Percentiles rank a stretch among this genome's conserved stretches.
Evolutionary conservation across 768 basidiomycete species (phyloP).

Genomic region (Rhizopogon roseolus): DNA sequence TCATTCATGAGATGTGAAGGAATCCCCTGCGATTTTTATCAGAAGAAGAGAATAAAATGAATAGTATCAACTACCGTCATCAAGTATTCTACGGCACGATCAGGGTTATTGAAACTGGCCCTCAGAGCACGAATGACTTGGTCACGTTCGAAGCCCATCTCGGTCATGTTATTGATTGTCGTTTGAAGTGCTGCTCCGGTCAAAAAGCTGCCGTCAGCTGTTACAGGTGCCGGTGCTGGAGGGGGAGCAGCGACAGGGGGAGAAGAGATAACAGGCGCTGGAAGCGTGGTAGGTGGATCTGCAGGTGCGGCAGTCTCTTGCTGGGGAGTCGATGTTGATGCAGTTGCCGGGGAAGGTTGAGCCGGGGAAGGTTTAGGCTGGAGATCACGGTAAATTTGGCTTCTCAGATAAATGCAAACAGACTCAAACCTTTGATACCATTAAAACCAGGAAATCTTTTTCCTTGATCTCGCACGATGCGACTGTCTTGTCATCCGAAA

Average conservation of each 20-base stretch:
- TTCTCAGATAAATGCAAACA: neutral
- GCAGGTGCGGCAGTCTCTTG: constrained; percentile 24
- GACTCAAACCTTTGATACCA: constrained; percentile 85
- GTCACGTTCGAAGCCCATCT: constrained; percentile 92
- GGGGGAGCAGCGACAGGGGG: constrained; percentile 24
- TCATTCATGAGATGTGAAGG: constrained; percentile 64
- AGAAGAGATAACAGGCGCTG: constrained; percentile 27
- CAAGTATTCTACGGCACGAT: constrained; percentile 97
- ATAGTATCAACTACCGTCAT: constrained; percentile 62
- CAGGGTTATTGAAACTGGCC: constrained; percentile 96
- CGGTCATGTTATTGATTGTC: constrained; percentile 78
- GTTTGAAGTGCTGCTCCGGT: constrained; percentile 72
- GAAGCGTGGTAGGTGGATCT: constrained; percentile 27
- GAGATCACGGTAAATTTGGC: constrained; percentile 1
- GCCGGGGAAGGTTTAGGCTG: constrained; percentile 55
- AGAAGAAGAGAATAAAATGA: constrained; percentile 5
- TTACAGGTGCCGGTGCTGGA: constrained; percentile 25
- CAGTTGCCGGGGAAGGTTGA: constrained; percentile 25
- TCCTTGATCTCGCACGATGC: constrained; percentile 91
- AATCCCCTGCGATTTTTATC: constrained; percentile 56
- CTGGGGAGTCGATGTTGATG: constrained; percentile 28
- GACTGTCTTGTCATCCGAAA: constrained; percentile 83
- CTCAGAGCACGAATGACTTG: constrained; percentile 81
- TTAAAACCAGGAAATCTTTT: constrained; percentile 98
- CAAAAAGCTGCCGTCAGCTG: constrained; percentile 62